These are phyloP conservation scores for Aspergillus chevalieri DNA, from an alignment of 2,329 filamentous ascomycete species.

Conservation along the genomic window DNA sequence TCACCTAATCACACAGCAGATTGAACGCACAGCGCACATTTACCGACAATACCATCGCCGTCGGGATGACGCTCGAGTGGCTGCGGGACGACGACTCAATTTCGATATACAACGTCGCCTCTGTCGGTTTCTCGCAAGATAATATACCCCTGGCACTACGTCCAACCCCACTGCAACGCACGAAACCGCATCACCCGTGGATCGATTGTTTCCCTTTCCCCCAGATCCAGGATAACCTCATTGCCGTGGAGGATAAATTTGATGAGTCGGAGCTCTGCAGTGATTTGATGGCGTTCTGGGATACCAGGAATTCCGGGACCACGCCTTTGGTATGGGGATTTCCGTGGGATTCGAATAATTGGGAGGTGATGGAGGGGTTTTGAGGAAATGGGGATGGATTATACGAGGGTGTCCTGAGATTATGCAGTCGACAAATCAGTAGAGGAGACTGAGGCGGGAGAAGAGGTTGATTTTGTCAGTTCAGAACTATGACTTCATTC, in stretches of 20 bases:
- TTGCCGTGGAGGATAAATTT: neutral
- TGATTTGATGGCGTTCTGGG: slow-evolving; percentile 7
- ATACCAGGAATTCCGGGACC: slow-evolving; percentile 4
- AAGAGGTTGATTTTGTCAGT: neutral
- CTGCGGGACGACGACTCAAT: neutral
- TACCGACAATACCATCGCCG: neutral
- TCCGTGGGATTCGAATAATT: slow-evolving; percentile 34
- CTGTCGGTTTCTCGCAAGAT: neutral
- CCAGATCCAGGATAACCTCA: slow-evolving; percentile 3
- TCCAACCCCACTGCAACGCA: neutral
- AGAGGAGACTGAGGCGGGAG: slow-evolving; percentile 4
- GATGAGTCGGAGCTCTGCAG: slow-evolving; percentile 5
- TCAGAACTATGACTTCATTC: no score
- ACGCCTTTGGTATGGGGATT: slow-evolving; percentile 43
- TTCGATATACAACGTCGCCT: neutral
- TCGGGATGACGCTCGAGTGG: neutral
- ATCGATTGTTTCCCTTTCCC: slow-evolving; percentile 5
- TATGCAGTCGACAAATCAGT: slow-evolving; percentile 5
- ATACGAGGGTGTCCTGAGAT: slow-evolving; percentile 3
- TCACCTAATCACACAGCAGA: slow-evolving; percentile 1
- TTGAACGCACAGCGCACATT: slow-evolving; percentile 3
- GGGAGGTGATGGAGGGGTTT: slow-evolving; percentile 42
- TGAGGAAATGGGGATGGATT: slow-evolving; percentile 34
- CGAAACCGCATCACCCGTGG: slow-evolving; percentile 3
- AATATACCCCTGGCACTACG: neutral